Conservation (phyloP, 208 protist genomes). For the Leishmania arabica region DNA sequence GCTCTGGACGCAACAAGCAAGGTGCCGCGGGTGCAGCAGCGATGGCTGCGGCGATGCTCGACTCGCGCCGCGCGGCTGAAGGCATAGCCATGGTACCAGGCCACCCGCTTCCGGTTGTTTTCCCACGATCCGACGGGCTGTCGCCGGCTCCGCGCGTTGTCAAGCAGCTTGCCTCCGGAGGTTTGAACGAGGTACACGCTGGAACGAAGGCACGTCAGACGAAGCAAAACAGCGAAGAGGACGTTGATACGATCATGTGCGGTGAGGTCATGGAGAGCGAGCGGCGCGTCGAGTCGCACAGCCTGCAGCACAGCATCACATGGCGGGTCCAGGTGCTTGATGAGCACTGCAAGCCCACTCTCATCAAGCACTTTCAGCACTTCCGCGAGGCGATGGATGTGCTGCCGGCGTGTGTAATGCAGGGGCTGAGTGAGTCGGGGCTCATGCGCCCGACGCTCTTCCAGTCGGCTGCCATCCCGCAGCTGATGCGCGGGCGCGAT, state of each 20-base stretch:
- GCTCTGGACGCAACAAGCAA: conserved; percentile 57
- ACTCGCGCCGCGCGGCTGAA: conserved; percentile 47
- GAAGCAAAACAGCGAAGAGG: conserved; percentile 24
- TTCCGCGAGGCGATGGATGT: conserved; percentile 50
- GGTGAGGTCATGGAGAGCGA: conserved; percentile 54
- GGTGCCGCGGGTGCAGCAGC: conserved; percentile 61
- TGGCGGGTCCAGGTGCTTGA: conserved; percentile 61
- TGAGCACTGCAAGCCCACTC: conserved; percentile 38
- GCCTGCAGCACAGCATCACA: conserved; percentile 37
- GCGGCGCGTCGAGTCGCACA: conserved; percentile 31
- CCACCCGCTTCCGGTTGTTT: conserved; percentile 67
- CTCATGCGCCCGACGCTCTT: conserved; percentile 78
- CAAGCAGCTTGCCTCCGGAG: conserved; percentile 48
- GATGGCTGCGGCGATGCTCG: conserved; percentile 64
- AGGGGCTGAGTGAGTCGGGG: conserved; percentile 38
- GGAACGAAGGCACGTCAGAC: conserved; percentile 19
- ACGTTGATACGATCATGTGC: conserved; percentile 33
- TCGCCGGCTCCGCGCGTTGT: conserved; percentile 49
- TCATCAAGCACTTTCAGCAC: conserved; percentile 39
- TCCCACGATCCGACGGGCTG: conserved; percentile 46
- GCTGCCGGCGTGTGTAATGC: conserved; percentile 50
- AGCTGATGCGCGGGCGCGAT: conserved; percentile 86
- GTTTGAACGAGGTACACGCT: conserved; percentile 16
- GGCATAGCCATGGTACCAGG: conserved; percentile 59
- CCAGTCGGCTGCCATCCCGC: conserved; percentile 80